Evolutionary conservation across 306 rosid species (phyloP).

Genomic region (Trifolium pratense): DNA sequence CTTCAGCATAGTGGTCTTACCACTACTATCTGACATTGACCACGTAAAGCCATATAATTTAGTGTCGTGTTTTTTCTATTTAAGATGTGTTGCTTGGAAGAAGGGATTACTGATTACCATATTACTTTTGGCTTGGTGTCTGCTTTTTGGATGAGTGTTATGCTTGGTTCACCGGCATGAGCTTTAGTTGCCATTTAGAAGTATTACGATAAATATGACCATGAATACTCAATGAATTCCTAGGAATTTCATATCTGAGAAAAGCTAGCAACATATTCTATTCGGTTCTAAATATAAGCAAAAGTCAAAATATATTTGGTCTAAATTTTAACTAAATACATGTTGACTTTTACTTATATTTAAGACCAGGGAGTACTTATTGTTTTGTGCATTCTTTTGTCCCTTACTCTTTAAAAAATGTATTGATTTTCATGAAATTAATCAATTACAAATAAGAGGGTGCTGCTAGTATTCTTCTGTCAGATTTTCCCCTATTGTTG

Average conservation of each 20-base stretch:
- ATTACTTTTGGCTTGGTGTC: slow-evolving; percentile 12
- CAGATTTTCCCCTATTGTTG: background rate
- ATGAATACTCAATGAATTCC: background rate
- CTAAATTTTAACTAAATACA: too few relatives aligned
- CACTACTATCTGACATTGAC: background rate
- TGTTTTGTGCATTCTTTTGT: background rate
- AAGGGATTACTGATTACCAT: background rate
- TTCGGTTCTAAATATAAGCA: too few relatives aligned
- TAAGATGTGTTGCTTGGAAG: slow-evolving; percentile 19
- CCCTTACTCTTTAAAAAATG: background rate
- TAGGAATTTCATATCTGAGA: background rate
- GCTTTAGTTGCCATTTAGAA: slow-evolving; percentile 22
- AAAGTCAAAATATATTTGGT: too few relatives aligned
- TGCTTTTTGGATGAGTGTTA: slow-evolving; percentile 19
- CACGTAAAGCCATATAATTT: background rate
- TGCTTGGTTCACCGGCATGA: background rate
- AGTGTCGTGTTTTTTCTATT: too few relatives aligned
- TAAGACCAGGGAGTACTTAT: background rate
- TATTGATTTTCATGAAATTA: background rate
- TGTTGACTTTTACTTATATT: too few relatives aligned
- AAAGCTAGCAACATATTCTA: background rate
- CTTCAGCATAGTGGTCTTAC: background rate
- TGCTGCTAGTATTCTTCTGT: background rate
- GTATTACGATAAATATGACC: background rate
- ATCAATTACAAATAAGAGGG: background rate